These are phyloP conservation scores for Ciborinia camelliae DNA, from an alignment of 2,329 filamentous ascomycete genomes.

Conservation along the genomic window DNA sequence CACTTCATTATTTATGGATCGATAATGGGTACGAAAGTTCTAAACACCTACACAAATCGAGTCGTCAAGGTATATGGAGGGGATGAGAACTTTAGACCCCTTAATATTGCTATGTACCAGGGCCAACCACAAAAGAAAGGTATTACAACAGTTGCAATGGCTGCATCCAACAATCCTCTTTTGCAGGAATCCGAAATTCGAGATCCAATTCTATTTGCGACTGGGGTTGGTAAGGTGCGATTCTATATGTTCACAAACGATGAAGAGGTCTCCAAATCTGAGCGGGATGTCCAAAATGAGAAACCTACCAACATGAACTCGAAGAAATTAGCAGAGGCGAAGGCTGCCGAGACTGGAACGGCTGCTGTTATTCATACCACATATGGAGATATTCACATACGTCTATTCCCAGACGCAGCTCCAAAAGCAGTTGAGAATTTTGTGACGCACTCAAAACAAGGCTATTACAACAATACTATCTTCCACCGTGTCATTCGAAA, in stretches of 20 bases:
- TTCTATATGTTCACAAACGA: slow-evolving; percentile 99
- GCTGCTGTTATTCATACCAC: slow-evolving; percentile 87
- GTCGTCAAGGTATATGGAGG: slow-evolving; percentile 86
- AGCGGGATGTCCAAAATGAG: slow-evolving; percentile 91
- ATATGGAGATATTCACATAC: slow-evolving; percentile 88
- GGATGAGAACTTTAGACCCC: slow-evolving; percentile 80
- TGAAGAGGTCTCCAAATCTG: slow-evolving; percentile 74
- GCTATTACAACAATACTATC: slow-evolving; percentile 96
- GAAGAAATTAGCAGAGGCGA: slow-evolving; percentile 54
- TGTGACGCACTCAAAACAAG: slow-evolving; percentile 80
- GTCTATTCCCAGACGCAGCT: slow-evolving; percentile 87
- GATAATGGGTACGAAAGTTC: slow-evolving; percentile 85
- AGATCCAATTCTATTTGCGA: slow-evolving; percentile 84
- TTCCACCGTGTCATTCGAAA: slow-evolving; percentile 97
- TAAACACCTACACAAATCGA: slow-evolving; percentile 93
- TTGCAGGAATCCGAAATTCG: slow-evolving; percentile 86
- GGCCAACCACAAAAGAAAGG: slow-evolving; percentile 93
- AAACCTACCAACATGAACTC: slow-evolving; percentile 67
- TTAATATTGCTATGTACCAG: slow-evolving; percentile 87
- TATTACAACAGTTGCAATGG: slow-evolving; percentile 93
- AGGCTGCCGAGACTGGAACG: slow-evolving; percentile 68
- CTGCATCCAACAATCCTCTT: slow-evolving; percentile 87
- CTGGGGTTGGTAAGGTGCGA: slow-evolving; percentile 79
- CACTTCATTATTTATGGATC: slow-evolving; percentile 95
- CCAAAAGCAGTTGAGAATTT: slow-evolving; percentile 98